Conservation (phyloP, 2,329 filamentous ascomycete species). For the Dendryphion nanum region DNA sequence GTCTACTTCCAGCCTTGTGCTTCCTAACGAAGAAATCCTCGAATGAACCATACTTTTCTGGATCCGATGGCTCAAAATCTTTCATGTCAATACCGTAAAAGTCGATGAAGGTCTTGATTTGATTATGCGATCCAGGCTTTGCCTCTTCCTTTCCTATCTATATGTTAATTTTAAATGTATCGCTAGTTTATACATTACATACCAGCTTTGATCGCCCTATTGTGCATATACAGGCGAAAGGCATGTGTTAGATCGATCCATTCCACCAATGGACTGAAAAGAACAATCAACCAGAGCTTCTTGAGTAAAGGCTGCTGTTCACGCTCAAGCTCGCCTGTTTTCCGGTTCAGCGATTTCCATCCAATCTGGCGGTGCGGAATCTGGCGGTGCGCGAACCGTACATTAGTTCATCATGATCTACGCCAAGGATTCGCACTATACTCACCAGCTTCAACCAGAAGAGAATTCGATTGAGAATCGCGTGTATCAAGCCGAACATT, state of each 20-base stretch:
- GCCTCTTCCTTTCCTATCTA: constrained; percentile 24
- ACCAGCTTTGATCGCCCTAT: constrained; percentile 33
- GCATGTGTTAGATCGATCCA: constrained; percentile 23
- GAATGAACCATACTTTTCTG: constrained; percentile 35
- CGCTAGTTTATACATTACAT: too few species aligned
- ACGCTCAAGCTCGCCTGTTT: neutral
- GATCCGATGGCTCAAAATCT: constrained; percentile 38
- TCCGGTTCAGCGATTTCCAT: constrained; percentile 6
- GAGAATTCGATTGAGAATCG: constrained; percentile 33
- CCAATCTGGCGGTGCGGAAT: constrained; percentile 6
- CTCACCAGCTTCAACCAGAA: neutral
- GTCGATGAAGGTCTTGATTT: constrained; percentile 40
- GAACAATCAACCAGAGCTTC: constrained; percentile 42
- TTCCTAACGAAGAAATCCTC: constrained; percentile 42
- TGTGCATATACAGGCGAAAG: constrained; percentile 40
- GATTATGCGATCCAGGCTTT: constrained; percentile 25
- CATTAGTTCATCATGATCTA: neutral
- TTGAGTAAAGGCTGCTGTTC: constrained; percentile 34
- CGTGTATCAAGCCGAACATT: constrained; percentile 43
- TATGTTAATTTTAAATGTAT: too few species aligned
- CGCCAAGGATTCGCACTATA: neutral
- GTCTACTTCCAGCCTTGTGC: constrained; percentile 31
- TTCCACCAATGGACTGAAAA: constrained; percentile 36
- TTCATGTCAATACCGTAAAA: constrained; percentile 40
- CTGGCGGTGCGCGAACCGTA: constrained; percentile 2